Evolutionary conservation across 345 rosid species (phyloP).

Genomic region (Brassica rapa): DNA sequence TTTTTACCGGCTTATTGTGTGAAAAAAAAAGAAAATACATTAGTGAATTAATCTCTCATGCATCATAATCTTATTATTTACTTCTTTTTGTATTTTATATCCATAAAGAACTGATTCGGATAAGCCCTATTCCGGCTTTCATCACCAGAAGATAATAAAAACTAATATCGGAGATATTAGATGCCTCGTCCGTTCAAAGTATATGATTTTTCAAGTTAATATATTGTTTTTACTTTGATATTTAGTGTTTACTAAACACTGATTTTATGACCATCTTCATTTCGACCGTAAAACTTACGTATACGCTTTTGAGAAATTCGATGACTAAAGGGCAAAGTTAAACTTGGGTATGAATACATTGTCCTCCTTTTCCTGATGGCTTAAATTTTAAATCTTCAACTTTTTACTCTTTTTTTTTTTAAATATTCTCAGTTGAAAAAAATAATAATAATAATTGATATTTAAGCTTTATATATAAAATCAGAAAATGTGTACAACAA

Average conservation of each 20-base stretch:
- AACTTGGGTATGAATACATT: slow-evolving; percentile 5
- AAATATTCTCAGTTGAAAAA: no score
- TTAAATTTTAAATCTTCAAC: not conserved
- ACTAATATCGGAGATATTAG: not conserved
- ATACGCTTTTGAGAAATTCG: slow-evolving; percentile 8
- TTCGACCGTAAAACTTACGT: not conserved
- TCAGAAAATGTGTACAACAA: not conserved
- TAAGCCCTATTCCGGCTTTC: slow-evolving; percentile 31
- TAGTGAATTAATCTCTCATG: slow-evolving; percentile 36
- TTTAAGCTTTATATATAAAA: not conserved
- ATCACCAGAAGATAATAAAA: slow-evolving; percentile 17
- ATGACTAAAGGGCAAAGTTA: not conserved
- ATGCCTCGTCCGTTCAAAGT: not conserved
- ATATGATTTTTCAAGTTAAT: not conserved
- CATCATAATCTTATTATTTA: slow-evolving; percentile 29
- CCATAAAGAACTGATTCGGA: slow-evolving; percentile 15
- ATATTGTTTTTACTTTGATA: not conserved
- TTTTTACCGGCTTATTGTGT: slow-evolving; percentile 34
- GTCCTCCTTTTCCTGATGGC: not conserved
- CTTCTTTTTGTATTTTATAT: slow-evolving; percentile 16
- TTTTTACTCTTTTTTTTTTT: not conserved
- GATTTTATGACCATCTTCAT: not conserved
- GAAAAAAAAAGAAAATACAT: slow-evolving; percentile 20
- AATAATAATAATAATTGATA: not conserved
- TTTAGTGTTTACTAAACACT: not conserved